These are phyloP conservation scores for Coemansia sp. DNA, from an alignment of 192 early-diverging fungal genomes.

Conservation along the genomic window DNA sequence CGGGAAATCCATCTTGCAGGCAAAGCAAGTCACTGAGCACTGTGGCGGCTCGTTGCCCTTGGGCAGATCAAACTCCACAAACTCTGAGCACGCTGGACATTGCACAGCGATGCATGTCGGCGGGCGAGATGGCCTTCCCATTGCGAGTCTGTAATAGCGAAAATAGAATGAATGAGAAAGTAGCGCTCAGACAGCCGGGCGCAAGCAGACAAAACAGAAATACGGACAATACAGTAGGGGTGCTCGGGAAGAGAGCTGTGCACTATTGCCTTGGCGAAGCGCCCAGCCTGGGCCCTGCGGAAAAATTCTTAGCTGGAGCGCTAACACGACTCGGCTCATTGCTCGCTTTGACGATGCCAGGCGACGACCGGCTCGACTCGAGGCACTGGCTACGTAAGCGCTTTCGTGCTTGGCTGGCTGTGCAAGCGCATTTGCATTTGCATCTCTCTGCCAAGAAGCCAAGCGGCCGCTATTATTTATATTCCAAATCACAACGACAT, in stretches of 20 bases:
- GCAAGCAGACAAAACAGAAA: conserved; percentile 2
- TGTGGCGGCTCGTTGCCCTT: conserved; percentile 30
- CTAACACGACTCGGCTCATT: no score
- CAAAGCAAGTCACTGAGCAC: conserved; percentile 43
- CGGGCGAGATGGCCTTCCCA: conserved; percentile 49
- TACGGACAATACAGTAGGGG: conserved; percentile 17
- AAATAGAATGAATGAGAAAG: conserved; percentile 3
- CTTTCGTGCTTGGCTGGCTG: not conserved
- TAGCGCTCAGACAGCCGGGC: not conserved
- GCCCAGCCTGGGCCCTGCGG: no score
- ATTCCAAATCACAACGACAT: not conserved
- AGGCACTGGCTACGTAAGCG: conserved; percentile 1
- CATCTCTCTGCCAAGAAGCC: no score
- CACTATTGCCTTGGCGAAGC: not conserved
- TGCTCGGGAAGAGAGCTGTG: conserved; percentile 1
- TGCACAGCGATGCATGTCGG: conserved; percentile 54
- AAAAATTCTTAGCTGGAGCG: no score
- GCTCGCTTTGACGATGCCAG: no score
- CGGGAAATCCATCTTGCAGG: conserved; percentile 48
- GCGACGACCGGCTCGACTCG: no score
- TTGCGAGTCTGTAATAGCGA: conserved; percentile 3
- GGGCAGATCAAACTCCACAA: conserved; percentile 57
- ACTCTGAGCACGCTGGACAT: conserved; percentile 49
- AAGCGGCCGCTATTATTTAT: not conserved
- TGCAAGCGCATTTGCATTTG: not conserved